These are phyloP conservation scores for Fusarium aywerte DNA, from an alignment of 2,329 filamentous ascomycete species.

Conservation along the genomic window DNA sequence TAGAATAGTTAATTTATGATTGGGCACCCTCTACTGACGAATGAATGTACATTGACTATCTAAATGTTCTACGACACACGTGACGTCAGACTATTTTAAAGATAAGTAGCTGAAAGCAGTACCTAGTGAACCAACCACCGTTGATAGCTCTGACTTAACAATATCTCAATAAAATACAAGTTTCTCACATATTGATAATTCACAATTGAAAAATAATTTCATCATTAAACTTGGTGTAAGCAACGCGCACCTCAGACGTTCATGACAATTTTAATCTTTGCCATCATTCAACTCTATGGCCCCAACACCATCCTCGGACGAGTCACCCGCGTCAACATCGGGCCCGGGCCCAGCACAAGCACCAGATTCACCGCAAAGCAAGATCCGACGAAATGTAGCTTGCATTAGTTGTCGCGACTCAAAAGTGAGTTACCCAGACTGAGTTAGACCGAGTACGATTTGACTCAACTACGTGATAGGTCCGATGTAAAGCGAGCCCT, in stretches of 20 bases:
- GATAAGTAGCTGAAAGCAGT: not conserved
- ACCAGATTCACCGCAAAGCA: conserved; percentile 39
- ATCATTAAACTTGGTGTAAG: conserved; percentile 1
- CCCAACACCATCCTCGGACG: conserved; percentile 48
- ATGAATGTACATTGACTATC: not conserved
- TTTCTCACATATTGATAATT: not conserved
- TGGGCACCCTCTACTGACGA: not conserved
- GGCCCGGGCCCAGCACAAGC: conserved; percentile 30
- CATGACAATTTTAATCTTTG: conserved; percentile 12
- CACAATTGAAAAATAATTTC: not conserved
- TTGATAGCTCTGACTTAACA: not conserved
- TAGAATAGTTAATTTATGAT: not conserved
- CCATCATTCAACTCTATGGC: conserved; percentile 45
- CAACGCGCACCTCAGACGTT: conserved; percentile 1
- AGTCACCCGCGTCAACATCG: conserved; percentile 44
- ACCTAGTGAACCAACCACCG: conserved; percentile 1
- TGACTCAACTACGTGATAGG: conserved; percentile 54
- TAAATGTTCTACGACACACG: conserved; percentile 30
- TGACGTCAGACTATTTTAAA: conserved; percentile 42
- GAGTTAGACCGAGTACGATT: conserved; percentile 53
- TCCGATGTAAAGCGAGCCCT: conserved; percentile 57
- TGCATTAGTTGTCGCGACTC: conserved; percentile 55
- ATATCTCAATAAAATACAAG: conserved; percentile 9
- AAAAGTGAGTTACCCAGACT: conserved; percentile 49
- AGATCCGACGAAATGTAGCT: conserved; percentile 53